Percentiles rank a stretch among this genome's conserved stretches.
These are phyloP conservation scores for Tuber calosporum DNA, from an alignment of 495 filamentous ascomycete genomes.

Conservation along the genomic window DNA sequence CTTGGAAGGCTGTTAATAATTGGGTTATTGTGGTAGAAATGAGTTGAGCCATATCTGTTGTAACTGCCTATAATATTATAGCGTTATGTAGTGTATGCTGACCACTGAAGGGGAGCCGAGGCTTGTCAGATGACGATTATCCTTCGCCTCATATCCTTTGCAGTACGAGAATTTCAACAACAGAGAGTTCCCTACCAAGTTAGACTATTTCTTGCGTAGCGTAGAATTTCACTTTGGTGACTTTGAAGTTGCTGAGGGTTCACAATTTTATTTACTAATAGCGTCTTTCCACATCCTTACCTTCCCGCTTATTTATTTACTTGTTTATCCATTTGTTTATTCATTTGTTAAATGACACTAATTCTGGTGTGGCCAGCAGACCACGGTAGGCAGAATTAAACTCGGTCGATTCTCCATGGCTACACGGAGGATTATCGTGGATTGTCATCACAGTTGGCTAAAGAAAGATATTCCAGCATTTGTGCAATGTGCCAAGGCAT, in stretches of 20 bases:
- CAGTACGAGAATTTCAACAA: not conserved
- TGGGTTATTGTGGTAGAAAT: not conserved
- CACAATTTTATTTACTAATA: not conserved
- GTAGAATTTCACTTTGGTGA: not conserved
- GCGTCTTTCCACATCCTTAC: not conserved
- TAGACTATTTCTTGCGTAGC: not conserved
- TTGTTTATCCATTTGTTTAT: not conserved
- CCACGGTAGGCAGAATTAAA: not conserved
- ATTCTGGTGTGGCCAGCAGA: not conserved
- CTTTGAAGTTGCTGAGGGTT: not conserved
- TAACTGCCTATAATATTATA: not conserved
- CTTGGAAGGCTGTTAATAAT: not conserved
- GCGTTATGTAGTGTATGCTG: not conserved
- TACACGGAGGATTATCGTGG: not conserved
- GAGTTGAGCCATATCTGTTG: not conserved
- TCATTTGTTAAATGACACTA: not conserved
- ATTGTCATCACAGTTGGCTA: not conserved
- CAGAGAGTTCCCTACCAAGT: not conserved
- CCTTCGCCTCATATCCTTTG: not conserved
- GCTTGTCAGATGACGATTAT: not conserved
- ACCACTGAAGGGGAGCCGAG: not conserved
- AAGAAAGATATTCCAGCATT: not conserved
- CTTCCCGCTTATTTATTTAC: not conserved
- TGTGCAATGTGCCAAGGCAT: not conserved
- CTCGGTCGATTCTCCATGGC: constrained; percentile 2